Conservation (phyloP, 345 rosid species). For the Salix exigua region DNA sequence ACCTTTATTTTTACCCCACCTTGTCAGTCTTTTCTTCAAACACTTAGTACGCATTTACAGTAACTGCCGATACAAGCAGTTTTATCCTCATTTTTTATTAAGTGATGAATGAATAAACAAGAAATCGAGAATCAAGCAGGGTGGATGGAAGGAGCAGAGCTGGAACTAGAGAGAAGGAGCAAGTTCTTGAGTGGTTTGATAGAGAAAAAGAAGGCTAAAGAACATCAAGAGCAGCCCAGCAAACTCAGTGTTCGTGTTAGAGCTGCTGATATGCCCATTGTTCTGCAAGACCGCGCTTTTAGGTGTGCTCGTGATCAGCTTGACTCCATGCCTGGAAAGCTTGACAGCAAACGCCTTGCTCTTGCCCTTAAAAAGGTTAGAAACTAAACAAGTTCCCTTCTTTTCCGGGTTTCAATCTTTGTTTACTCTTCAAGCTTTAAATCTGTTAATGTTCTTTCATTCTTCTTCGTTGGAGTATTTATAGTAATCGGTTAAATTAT, state of each 20-base stretch:
- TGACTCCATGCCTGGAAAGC: constrained; percentile 69
- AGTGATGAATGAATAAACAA: neutral
- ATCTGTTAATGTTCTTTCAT: neutral
- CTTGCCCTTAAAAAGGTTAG: constrained; percentile 81
- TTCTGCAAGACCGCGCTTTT: constrained; percentile 69
- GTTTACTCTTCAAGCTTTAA: neutral
- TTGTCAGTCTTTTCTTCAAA: constrained; percentile 1
- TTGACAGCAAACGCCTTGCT: constrained; percentile 87
- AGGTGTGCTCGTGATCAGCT: constrained; percentile 70
- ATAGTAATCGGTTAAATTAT: neutral
- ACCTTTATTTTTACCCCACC: neutral
- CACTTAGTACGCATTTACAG: neutral
- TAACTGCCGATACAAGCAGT: neutral
- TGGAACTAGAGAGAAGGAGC: constrained; percentile 90
- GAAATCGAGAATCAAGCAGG: neutral
- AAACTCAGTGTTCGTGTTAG: constrained; percentile 62
- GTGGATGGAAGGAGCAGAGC: constrained; percentile 71
- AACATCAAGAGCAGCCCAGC: constrained; percentile 53
- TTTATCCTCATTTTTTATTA: neutral
- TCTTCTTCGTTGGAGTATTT: neutral
- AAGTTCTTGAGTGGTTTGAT: constrained; percentile 80
- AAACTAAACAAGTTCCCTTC: neutral
- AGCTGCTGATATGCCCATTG: constrained; percentile 80
- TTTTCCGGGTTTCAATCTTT: neutral
- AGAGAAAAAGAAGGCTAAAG: constrained; percentile 80